Conservation (phyloP, 306 rosid genomes). For the Abrus pulchellus region DNA sequence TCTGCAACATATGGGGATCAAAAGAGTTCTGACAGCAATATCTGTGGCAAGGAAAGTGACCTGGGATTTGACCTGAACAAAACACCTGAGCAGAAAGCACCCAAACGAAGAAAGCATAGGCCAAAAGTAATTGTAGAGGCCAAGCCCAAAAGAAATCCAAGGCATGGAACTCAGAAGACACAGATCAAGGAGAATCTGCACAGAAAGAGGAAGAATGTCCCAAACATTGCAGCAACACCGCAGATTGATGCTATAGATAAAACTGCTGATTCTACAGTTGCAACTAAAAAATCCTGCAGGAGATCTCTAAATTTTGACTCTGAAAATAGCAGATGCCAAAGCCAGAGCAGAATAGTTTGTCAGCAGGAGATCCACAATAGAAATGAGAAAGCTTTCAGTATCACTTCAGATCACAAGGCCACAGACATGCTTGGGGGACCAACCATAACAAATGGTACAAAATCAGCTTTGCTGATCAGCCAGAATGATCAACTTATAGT, state of each 20-base stretch:
- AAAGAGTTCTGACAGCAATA: slow-evolving; percentile 52
- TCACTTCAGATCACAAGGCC: slow-evolving; percentile 47
- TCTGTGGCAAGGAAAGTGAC: slow-evolving; percentile 51
- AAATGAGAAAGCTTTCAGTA: slow-evolving; percentile 45
- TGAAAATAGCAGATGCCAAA: slow-evolving; percentile 55
- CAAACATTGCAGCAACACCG: slow-evolving; percentile 59
- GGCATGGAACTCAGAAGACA: slow-evolving; percentile 54
- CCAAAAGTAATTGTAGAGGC: slow-evolving; percentile 86
- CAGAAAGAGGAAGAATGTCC: slow-evolving; percentile 72
- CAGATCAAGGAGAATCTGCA: slow-evolving; percentile 54
- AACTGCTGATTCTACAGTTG: slow-evolving; percentile 41
- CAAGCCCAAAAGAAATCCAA: slow-evolving; percentile 67
- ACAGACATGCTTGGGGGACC: slow-evolving; percentile 44
- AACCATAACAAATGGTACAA: slow-evolving; percentile 41
- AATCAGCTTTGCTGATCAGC: slow-evolving; percentile 47
- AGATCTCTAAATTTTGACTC: slow-evolving; percentile 71
- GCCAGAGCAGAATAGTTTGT: slow-evolving; percentile 46
- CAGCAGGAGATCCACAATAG: slow-evolving; percentile 57
- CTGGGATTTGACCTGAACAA: slow-evolving; percentile 70
- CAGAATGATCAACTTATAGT: slow-evolving; percentile 40
- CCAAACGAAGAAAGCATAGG: slow-evolving; percentile 84
- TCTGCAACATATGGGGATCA: slow-evolving; percentile 52
- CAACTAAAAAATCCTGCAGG: slow-evolving; percentile 64
- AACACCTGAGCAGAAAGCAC: slow-evolving; percentile 79
- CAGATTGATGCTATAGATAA: slow-evolving; percentile 48